Evolutionary conservation across 805 yeast species (phyloP).

Genomic region (Candida fluviatilis): DNA sequence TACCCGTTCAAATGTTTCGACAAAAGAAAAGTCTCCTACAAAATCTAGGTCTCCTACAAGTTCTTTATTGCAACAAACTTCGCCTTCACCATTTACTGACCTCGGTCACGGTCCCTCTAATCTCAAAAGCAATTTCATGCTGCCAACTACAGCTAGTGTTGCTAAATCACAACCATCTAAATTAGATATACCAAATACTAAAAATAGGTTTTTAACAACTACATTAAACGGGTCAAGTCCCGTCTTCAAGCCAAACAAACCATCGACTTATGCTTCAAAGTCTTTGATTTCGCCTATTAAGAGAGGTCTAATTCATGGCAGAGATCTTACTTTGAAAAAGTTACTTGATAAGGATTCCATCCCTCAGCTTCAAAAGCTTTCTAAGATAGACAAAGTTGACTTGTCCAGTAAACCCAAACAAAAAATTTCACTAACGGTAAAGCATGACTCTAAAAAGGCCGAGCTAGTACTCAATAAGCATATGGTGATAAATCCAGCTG

Average conservation of each 20-base stretch:
- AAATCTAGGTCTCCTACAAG: not conserved
- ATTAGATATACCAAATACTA: slow-evolving; percentile 11
- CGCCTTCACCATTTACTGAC: slow-evolving; percentile 3
- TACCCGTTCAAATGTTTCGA: no score
- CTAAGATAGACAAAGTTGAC: not conserved
- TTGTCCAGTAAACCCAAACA: slow-evolving; percentile 1
- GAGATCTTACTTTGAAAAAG: not conserved
- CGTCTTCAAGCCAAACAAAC: slow-evolving; percentile 17
- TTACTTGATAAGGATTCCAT: not conserved
- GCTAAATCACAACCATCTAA: slow-evolving; percentile 11
- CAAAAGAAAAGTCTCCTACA: not conserved
- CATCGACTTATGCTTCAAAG: slow-evolving; percentile 3
- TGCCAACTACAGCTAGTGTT: slow-evolving; percentile 28
- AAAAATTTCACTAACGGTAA: not conserved
- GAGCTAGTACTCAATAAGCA: not conserved
- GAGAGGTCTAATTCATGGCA: not conserved
- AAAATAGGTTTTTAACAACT: slow-evolving; percentile 33
- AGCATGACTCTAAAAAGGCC: not conserved
- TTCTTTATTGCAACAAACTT: not conserved
- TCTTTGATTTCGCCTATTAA: slow-evolving; percentile 2
- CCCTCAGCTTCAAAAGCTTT: not conserved
- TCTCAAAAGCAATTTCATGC: slow-evolving; percentile 15
- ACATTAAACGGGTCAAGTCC: slow-evolving; percentile 30
- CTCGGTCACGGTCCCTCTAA: not conserved
- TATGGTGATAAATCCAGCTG: not conserved